Conservation (phyloP, 148 eudicot species). For the Limonium bicolor region DNA sequence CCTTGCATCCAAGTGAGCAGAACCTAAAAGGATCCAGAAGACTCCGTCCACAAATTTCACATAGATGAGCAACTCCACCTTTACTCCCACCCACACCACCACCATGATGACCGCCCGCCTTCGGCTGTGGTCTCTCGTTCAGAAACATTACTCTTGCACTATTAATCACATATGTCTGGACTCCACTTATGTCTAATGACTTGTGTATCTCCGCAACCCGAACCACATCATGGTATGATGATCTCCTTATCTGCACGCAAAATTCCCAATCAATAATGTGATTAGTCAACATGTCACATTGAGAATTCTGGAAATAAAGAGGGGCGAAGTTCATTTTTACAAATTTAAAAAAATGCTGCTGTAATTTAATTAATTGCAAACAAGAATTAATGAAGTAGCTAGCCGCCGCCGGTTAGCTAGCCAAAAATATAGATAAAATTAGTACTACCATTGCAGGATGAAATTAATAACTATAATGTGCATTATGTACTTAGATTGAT, state of each 20-base stretch:
- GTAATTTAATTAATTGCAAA: too few relatives aligned
- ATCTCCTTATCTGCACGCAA: conserved; percentile 73
- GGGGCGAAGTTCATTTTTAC: too few relatives aligned
- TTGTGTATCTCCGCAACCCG: conserved; percentile 72
- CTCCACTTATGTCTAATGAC: conserved; percentile 59
- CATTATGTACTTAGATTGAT: too few relatives aligned
- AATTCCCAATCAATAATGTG: neutral
- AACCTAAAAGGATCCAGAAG: conserved; percentile 79
- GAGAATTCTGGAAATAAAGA: too few relatives aligned
- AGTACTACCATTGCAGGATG: too few relatives aligned
- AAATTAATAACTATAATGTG: too few relatives aligned
- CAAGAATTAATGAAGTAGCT: too few relatives aligned
- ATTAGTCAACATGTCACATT: too few relatives aligned
- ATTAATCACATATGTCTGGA: conserved; percentile 85
- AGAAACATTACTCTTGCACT: conserved; percentile 84
- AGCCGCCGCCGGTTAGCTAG: too few relatives aligned
- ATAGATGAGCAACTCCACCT: conserved; percentile 66
- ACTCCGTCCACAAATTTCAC: conserved; percentile 83
- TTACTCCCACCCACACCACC: too few relatives aligned
- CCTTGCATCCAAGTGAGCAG: conserved; percentile 97
- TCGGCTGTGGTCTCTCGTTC: conserved; percentile 91
- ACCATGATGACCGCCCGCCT: conserved; percentile 46
- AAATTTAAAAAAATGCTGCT: too few relatives aligned
- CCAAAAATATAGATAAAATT: too few relatives aligned
- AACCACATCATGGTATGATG: conserved; percentile 92